Evolutionary conservation across 768 basidiomycete genomes (phyloP).

Genomic region (Pleurotus eryngii): DNA sequence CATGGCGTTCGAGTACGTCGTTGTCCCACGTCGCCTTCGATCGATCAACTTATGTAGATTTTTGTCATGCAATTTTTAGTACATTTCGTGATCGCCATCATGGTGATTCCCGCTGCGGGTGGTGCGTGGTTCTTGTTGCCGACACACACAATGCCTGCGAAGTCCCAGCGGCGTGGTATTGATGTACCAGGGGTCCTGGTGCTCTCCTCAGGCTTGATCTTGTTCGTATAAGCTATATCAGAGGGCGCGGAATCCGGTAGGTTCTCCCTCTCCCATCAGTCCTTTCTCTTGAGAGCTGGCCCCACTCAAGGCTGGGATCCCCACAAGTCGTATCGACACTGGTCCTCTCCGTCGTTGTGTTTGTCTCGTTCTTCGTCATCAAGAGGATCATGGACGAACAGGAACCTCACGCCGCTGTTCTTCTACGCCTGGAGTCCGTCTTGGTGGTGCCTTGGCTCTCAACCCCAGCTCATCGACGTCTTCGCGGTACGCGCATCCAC

Average conservation of each 20-base stretch:
- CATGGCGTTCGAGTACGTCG: conserved; percentile 36
- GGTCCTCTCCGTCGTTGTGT: conserved; percentile 35
- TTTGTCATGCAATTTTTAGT: conserved; percentile 9
- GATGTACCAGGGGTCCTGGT: conserved; percentile 14
- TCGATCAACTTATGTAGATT: neutral
- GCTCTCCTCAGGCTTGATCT: conserved; percentile 19
- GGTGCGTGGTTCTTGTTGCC: conserved; percentile 12
- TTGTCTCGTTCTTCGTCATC: conserved; percentile 41
- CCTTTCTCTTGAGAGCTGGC: too few relatives aligned
- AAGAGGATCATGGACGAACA: conserved; percentile 37
- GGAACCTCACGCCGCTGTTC: conserved; percentile 37
- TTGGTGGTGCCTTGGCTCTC: conserved; percentile 28
- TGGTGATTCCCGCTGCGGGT: conserved; percentile 18
- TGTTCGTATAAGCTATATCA: conserved; percentile 35
- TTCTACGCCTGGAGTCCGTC: conserved; percentile 17
- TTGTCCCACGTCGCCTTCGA: too few relatives aligned
- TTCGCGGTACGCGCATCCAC: conserved; percentile 17
- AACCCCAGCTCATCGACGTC: conserved; percentile 17
- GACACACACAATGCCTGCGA: neutral
- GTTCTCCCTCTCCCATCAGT: too few relatives aligned
- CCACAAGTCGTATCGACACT: conserved; percentile 40
- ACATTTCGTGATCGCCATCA: conserved; percentile 41
- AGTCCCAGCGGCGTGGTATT: conserved; percentile 7
- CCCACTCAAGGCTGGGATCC: conserved; percentile 35
- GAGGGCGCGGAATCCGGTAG: conserved; percentile 30